These are phyloP conservation scores for Leonotis leonurus DNA, from an alignment of 257 asterid genomes.

Conservation along the genomic window DNA sequence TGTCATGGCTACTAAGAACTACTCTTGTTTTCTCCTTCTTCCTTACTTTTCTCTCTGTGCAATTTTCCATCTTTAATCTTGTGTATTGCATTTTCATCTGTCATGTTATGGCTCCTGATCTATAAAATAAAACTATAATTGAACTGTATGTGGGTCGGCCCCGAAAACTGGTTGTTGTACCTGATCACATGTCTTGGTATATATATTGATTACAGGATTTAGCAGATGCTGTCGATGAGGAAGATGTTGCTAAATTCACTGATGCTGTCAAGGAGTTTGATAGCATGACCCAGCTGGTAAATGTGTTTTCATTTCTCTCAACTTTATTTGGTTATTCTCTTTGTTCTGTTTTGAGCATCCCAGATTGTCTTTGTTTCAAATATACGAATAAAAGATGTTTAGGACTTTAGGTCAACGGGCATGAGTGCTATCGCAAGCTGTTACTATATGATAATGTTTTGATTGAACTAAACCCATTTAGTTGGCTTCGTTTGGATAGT, in stretches of 20 bases:
- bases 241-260: conserved; percentile 88
- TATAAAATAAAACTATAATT: not conserved
- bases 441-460: not conserved
- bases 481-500: not conserved
- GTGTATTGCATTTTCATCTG: not conserved
- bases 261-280: conserved; percentile 95
- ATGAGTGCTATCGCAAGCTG: not conserved
- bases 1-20: conserved; percentile 19
- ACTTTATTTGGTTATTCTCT: not conserved
- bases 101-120: conserved; percentile 6
- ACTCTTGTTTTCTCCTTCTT: not conserved
- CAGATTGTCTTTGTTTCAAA: not conserved
- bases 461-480: not conserved
- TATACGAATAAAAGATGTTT: not conserved
- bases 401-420: not conserved
- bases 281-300: conserved; percentile 93
- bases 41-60: not conserved
- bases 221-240: conserved; percentile 87
- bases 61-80: not conserved
- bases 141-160: not conserved
- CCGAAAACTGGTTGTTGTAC: not conserved
- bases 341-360: not conserved
- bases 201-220: conserved; percentile 43
- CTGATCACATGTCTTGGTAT: conserved; percentile 4
- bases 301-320: not conserved